Conservation (phyloP, 768 basidiomycete genomes). For the Chalciporus pseudorubinellus region DNA sequence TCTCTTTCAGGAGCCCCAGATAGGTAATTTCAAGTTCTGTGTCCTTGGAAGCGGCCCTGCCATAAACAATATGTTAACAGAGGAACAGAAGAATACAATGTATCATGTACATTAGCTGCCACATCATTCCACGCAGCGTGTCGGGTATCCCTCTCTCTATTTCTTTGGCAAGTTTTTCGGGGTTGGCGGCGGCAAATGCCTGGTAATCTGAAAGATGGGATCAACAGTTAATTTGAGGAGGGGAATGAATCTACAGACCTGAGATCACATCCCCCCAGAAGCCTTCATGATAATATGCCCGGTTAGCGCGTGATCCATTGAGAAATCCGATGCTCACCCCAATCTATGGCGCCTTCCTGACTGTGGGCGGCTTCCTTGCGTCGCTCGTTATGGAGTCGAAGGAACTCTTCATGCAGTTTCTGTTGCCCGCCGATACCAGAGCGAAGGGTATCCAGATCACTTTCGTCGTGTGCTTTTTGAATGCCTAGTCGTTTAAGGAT, state of each 20-base stretch:
- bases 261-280: constrained; percentile 97
- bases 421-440: constrained; percentile 61
- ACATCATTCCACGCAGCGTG: constrained; percentile 89
- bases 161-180: constrained; percentile 79
- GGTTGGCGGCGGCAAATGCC: constrained; percentile 72
- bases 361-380: constrained; percentile 38
- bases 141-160: constrained; percentile 92
- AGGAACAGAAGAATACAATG: constrained; percentile 2
- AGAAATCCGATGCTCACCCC: constrained; percentile 51
- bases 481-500: constrained; percentile 53
- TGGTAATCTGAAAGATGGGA: constrained; percentile 69
- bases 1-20: constrained; percentile 74
- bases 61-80: constrained; percentile 14
- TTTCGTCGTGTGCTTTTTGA: constrained; percentile 43
- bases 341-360: constrained; percentile 60
- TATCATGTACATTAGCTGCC: constrained; percentile 81
- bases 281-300: constrained; percentile 41
- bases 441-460: constrained; percentile 37
- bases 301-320: constrained; percentile 2
- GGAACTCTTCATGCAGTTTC: constrained; percentile 75
- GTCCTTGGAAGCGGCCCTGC: constrained; percentile 93
- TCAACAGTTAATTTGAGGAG: constrained; percentile 4
- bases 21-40: constrained; percentile 80
- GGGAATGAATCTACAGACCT: constrained; percentile 41
- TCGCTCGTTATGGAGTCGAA: constrained; percentile 58